phyloP scores from a whole-genome alignment of 805 yeast genomes.

The Debaryomyces maramus region DNA sequence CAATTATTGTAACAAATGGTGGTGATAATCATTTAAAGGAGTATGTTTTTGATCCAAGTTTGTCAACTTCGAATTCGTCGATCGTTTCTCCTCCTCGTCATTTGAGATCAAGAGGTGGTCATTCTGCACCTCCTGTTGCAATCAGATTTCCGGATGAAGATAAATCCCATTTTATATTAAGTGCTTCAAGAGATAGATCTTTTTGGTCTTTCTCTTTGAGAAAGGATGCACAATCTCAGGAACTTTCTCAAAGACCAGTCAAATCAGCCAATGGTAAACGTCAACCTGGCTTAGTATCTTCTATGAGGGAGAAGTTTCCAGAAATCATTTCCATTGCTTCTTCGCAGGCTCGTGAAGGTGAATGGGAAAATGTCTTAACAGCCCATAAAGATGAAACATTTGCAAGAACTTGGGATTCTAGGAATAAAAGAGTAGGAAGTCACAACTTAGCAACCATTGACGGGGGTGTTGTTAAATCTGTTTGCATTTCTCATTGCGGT shows the following conservation, averaged over 20 bases:
- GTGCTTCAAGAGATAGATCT: conserved; percentile 83
- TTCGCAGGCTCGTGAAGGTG: conserved; percentile 73
- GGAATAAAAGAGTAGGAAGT: conserved; percentile 76
- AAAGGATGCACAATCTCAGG: conserved; percentile 95
- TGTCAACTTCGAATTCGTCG: conserved; percentile 60
- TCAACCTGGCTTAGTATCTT: conserved; percentile 54
- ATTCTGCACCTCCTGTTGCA: conserved; percentile 81
- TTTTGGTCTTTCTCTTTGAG: conserved; percentile 91
- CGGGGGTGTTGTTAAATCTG: conserved; percentile 69
- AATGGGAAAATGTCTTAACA: conserved; percentile 92
- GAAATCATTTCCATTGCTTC: conserved; percentile 71
- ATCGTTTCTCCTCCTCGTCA: conserved; percentile 88
- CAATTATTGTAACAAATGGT: conserved; percentile 85
- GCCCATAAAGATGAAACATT: conserved; percentile 79
- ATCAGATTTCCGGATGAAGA: conserved; percentile 76
- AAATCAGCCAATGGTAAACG: conserved; percentile 35
- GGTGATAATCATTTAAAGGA: conserved; percentile 89
- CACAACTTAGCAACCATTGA: conserved; percentile 74
- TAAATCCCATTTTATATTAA: conserved; percentile 75
- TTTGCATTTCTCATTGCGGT: conserved; percentile 87
- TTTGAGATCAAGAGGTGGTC: conserved; percentile 96
- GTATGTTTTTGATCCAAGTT: conserved; percentile 88
- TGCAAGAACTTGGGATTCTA: conserved; percentile 91
- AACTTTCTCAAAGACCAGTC: conserved; percentile 74
- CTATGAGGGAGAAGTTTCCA: conserved; percentile 69